These are phyloP conservation scores for Mycena filopes DNA, from an alignment of 768 basidiomycete species.

Conservation along the genomic window DNA sequence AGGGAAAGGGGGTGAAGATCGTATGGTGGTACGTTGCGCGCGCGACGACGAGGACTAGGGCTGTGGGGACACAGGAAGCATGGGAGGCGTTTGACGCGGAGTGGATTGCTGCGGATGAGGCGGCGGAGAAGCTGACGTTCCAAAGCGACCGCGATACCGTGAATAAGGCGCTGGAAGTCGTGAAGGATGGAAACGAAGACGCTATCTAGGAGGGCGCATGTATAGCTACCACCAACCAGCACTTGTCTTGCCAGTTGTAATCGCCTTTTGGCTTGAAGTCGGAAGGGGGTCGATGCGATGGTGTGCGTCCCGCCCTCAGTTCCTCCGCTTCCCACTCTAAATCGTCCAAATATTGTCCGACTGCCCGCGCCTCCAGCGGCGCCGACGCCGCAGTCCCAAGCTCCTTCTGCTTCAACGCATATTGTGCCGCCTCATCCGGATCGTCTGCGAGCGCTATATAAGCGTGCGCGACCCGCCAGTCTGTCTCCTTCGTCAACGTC, in stretches of 20 bases:
- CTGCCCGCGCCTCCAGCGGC: constrained; percentile 59
- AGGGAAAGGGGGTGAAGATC: constrained; percentile 49
- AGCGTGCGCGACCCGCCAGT: constrained; percentile 72
- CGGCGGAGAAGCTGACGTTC: constrained; percentile 49
- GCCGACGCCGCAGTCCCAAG: constrained; percentile 39
- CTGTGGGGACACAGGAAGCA: constrained; percentile 55
- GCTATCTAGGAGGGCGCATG: background rate
- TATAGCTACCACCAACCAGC: background rate
- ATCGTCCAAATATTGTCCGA: constrained; percentile 73
- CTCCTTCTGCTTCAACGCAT: constrained; percentile 42
- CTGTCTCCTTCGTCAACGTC: constrained; percentile 73
- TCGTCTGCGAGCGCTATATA: constrained; percentile 77
- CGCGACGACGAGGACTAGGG: constrained; percentile 45
- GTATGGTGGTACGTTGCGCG: constrained; percentile 64
- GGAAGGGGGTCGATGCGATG: constrained; percentile 28
- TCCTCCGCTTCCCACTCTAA: constrained; percentile 70
- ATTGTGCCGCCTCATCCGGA: constrained; percentile 39
- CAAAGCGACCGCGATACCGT: constrained; percentile 51
- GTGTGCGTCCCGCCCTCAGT: constrained; percentile 42
- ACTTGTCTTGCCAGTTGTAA: background rate
- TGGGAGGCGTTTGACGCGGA: constrained; percentile 53
- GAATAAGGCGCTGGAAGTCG: constrained; percentile 49
- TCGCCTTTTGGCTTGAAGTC: background rate
- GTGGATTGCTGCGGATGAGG: constrained; percentile 50
- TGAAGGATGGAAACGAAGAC: constrained; percentile 33